Evolutionary conservation across 148 eudicot genomes (phyloP).

Genomic region (Amaranthus hypochondriacus): DNA sequence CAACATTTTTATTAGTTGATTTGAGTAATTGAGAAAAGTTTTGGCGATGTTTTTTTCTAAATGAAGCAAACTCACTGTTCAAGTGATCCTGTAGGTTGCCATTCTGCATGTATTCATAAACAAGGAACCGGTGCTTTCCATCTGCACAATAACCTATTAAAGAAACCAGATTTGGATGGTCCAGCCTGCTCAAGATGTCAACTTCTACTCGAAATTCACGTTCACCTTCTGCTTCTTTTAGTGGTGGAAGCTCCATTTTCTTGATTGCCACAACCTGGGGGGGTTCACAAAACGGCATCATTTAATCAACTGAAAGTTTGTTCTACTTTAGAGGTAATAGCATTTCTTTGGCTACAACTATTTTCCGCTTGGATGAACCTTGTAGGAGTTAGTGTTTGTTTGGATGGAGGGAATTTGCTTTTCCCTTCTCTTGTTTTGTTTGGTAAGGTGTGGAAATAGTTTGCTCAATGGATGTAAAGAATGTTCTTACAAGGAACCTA

Average conservation of each 20-base stretch:
- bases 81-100: constrained; percentile 84
- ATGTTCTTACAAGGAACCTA: too few species aligned
- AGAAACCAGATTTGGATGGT: constrained; percentile 86
- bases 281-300: constrained; percentile 13
- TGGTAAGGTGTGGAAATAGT: too few species aligned
- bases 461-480: too few species aligned
- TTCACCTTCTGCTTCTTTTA: constrained; percentile 83
- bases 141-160: constrained; percentile 93
- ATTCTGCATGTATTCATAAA: constrained; percentile 80
- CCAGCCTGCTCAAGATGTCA: constrained; percentile 85
- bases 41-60: constrained; percentile 12
- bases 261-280: constrained; percentile 89
- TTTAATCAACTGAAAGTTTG: constrained; percentile 5
- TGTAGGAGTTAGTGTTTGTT: neutral
- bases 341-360: neutral
- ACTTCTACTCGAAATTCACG: constrained; percentile 91
- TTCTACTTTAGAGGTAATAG: neutral
- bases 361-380: neutral
- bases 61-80: too few species aligned
- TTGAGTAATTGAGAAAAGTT: constrained; percentile 8
- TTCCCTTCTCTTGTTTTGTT: too few species aligned
- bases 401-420: too few species aligned
- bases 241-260: constrained; percentile 84
- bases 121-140: constrained; percentile 80
- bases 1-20: constrained; percentile 7